These are phyloP conservation scores for Sugiyamaella grinbergsii DNA, from an alignment of 1,139 yeast genomes.

Conservation along the genomic window DNA sequence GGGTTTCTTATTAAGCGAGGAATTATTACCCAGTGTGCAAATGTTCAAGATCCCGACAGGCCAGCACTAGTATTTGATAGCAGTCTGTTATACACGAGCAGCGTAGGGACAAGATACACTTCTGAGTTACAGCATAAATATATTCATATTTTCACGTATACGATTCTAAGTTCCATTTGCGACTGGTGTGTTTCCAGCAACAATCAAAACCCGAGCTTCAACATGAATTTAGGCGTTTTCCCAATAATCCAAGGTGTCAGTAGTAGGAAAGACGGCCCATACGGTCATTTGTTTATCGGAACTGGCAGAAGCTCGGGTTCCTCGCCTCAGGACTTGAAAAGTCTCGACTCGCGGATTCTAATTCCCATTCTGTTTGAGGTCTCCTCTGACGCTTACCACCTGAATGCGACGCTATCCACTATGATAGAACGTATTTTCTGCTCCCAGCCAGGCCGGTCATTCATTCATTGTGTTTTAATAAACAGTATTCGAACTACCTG, in stretches of 20 bases:
- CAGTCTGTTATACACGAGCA: not conserved
- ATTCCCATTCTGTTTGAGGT: slow-evolving; percentile 11
- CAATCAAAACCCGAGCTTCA: slow-evolving; percentile 7
- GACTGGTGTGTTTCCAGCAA: slow-evolving; percentile 11
- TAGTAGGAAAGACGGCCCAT: not conserved
- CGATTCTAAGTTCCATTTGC: slow-evolving; percentile 5
- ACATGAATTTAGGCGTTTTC: slow-evolving; percentile 3
- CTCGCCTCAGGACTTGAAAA: not conserved
- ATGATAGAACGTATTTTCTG: slow-evolving; percentile 6
- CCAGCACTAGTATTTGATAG: not conserved
- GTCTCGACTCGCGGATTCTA: not conserved
- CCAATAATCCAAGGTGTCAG: not conserved
- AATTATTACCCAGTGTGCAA: not conserved
- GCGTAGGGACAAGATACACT: not conserved
- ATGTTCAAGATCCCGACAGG: not conserved
- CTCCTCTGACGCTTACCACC: not conserved
- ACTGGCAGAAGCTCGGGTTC: not conserved
- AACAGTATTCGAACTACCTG: not conserved
- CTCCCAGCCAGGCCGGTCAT: slow-evolving; percentile 7
- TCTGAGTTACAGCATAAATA: not conserved
- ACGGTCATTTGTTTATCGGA: slow-evolving; percentile 2
- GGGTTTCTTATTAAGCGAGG: slow-evolving; percentile 1
- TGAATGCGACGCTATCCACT: not conserved
- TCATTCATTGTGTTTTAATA: slow-evolving; percentile 9
- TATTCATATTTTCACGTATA: slow-evolving; percentile 6